Conservation (phyloP, 352 stramenopile genomes). For the Albugo candida region DNA sequence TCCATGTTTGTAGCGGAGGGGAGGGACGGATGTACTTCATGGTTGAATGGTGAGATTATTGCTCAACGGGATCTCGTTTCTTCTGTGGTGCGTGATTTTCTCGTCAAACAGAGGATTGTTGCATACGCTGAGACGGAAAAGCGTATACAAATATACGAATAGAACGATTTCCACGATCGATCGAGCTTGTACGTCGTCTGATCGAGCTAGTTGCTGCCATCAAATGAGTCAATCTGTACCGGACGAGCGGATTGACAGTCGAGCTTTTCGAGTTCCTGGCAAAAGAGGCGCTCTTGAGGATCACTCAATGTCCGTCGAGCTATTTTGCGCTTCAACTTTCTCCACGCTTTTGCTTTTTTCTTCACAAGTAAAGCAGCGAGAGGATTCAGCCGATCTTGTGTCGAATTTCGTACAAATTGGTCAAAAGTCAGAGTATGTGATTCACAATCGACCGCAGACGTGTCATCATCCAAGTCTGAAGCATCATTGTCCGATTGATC, state of each 20-base stretch:
- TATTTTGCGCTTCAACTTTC: conserved; percentile 55
- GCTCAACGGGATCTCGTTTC: conserved; percentile 26
- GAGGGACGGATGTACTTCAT: conserved; percentile 55
- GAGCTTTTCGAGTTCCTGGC: conserved; percentile 26
- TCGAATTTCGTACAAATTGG: conserved; percentile 28
- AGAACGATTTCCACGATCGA: conserved; percentile 1
- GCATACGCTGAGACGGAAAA: conserved; percentile 33
- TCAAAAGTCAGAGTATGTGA: conserved; percentile 7
- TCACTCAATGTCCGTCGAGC: conserved; percentile 32
- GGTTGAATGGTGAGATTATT: conserved; percentile 36
- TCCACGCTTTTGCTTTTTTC: conserved; percentile 50
- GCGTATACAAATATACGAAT: conserved; percentile 49
- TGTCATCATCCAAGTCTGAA: conserved; percentile 8
- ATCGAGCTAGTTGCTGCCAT: too few relatives aligned
- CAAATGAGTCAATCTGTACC: too few relatives aligned
- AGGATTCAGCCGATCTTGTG: conserved; percentile 33
- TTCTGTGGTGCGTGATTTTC: conserved; percentile 23
- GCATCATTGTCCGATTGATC: conserved; percentile 8
- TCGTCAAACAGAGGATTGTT: conserved; percentile 51
- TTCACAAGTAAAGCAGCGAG: conserved; percentile 28
- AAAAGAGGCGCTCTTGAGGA: conserved; percentile 29
- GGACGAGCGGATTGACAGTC: too few relatives aligned
- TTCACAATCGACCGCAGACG: neutral
- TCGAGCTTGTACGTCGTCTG: neutral
- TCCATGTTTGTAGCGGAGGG: conserved; percentile 63